phyloP scores from a whole-genome alignment of 768 basidiomycete genomes.

The Hygrophorus pudorinus region DNA sequence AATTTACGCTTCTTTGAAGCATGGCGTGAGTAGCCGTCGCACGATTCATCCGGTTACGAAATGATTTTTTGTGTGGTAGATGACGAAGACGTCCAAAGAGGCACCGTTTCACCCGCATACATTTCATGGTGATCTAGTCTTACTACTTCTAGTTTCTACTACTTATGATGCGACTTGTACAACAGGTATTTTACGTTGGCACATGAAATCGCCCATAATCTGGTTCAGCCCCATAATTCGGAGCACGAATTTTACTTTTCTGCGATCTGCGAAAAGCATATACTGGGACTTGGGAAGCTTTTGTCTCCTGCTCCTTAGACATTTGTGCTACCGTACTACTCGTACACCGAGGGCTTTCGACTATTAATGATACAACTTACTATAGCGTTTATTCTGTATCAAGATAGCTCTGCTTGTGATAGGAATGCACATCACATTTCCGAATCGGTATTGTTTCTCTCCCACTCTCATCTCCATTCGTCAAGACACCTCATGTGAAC shows the following conservation, averaged over 20 bases:
- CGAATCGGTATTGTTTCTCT: no score
- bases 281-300: conserved; percentile 30
- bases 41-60: not conserved
- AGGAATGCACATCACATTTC: no score
- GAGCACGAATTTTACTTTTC: conserved; percentile 95
- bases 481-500: no score
- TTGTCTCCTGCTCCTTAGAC: conserved; percentile 10
- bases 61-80: conserved; percentile 35
- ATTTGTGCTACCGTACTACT: no score
- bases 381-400: no score
- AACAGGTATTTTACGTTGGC: conserved; percentile 83
- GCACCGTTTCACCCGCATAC: conserved; percentile 49
- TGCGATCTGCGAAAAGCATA: conserved; percentile 68
- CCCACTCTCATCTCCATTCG: no score
- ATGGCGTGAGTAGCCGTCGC: conserved; percentile 59
- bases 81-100: conserved; percentile 52
- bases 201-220: conserved; percentile 89
- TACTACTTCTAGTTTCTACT: not conserved
- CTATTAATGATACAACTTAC: no score
- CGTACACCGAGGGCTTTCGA: no score
- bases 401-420: no score
- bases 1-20: conserved; percentile 80
- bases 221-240: conserved; percentile 79
- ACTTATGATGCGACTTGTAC: conserved; percentile 1
- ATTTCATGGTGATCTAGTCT: conserved; percentile 58